Percentiles rank a stretch among this genome's conserved stretches.
Evolutionary conservation across 768 basidiomycete species (phyloP).

Genomic region (Leccinum uliginosum): DNA sequence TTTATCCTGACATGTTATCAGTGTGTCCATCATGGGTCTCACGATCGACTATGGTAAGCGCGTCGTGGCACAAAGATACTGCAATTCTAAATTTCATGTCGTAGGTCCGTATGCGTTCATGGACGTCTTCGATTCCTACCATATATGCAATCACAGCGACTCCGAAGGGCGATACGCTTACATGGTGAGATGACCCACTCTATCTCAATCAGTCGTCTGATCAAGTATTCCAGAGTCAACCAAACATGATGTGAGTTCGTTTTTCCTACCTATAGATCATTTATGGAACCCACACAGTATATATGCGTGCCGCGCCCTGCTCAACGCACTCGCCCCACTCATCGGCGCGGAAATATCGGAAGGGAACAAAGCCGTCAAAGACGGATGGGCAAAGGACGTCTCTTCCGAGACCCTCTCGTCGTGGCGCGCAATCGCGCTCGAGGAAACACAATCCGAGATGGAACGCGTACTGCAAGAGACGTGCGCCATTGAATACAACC

Average conservation of each 20-base stretch:
- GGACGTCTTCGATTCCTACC: constrained; percentile 82
- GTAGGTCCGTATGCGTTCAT: constrained; percentile 90
- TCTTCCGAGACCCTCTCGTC: constrained; percentile 50
- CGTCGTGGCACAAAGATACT: background rate
- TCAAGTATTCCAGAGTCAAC: constrained; percentile 50
- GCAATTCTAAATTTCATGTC: background rate
- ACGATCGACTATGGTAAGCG: constrained; percentile 70
- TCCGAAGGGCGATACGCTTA: constrained; percentile 75
- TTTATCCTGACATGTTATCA: constrained; percentile 26
- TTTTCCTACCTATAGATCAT: background rate
- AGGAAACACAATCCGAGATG: constrained; percentile 54
- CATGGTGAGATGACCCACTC: constrained; percentile 31
- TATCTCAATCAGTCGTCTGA: background rate
- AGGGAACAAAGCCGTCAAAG: constrained; percentile 41
- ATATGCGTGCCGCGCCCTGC: constrained; percentile 74
- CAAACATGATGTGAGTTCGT: constrained; percentile 66
- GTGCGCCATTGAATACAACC: constrained; percentile 60
- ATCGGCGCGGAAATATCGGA: constrained; percentile 75
- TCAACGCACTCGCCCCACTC: constrained; percentile 76
- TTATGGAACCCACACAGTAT: constrained; percentile 39
- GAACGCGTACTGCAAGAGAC: constrained; percentile 56
- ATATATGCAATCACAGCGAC: constrained; percentile 92
- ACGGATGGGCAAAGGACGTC: constrained; percentile 61
- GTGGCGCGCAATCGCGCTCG: constrained; percentile 58
- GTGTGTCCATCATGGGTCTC: constrained; percentile 68